Base-by-base conservation (phyloP, 139 green algal genomes). In the Tetradesmus lagerheimii region DNA sequence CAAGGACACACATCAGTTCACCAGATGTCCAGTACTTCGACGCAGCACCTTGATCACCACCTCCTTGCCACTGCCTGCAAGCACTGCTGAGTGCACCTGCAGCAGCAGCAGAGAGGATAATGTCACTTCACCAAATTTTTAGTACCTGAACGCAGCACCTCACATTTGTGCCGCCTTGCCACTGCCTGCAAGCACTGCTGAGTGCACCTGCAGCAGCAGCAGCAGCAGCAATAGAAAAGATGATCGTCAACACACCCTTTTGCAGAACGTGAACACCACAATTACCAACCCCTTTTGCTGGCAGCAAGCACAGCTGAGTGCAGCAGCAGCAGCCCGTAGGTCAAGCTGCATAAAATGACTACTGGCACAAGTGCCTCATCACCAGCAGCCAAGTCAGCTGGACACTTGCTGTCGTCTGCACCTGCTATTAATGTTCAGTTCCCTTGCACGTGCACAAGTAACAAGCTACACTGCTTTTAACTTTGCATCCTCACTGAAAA, bases 61-160 rank as follows among this genome's bases (percentile, higher is more conserved):
- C 25, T 98, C 93, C 93, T 97, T 97, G 80, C 91, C 89, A 88
- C 92, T 96, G 41, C 91, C 92, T 34, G 92, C 92, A 38, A 99
- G 94, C 87, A 97, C 92, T 15, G 97, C 98, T 0, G 89, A 75
- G 83, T 99, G 98, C 86, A 99, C 98, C 93, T 97, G 93, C 57
- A 53, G 39, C 43, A 64, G 29, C 80, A 43, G 39, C 23, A 35
- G 39, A 0, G 6, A 29, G 2, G 45, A 23, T n/a, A 79, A 38
- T 9, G 20, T 27, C 71, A 79, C n/a, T 1, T 34, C 11, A 34
- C 9, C 47, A 62, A 20, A 62, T 20, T 5, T 9, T 9, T n/a
- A n/a, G n/a, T n/a, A n/a, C n/a, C n/a, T n/a, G n/a, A n/a, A n/a
- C 99, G 99, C 34, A 99, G 92, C 35, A 99, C 93, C 91, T 94